Base-by-base conservation (phyloP, 2,329 filamentous ascomycete genomes). In the Aspergillus pseudotamarii region DNA sequence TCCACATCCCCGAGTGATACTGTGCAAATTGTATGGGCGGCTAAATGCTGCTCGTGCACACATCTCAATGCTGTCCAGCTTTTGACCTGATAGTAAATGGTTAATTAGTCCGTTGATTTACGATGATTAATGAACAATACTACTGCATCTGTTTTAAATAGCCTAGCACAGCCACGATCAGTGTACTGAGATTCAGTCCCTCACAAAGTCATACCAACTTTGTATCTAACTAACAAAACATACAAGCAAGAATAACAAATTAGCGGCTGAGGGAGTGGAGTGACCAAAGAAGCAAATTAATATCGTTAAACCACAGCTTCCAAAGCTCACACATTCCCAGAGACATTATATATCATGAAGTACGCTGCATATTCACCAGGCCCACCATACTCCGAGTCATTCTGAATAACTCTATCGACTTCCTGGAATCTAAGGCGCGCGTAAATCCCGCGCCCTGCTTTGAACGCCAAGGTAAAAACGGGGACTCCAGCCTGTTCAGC, bases 261-360 rank as follows among this genome's bases (percentile, higher is more conserved):
- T 1, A 36, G 2, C 9, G 0, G 6, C 16, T 41, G 19, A 41
- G 4, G n/a, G n/a, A n/a, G n/a, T n/a, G n/a, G 3, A 6, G 6
- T 4, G 16, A 9, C 10, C 1, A 1, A 41, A 19, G 6, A 3
- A 41, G 34, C 38, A 41, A n/a, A 6, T 1, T 41, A n/a, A 10
- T 4, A 41, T 10, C 19, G 16, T 9, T 9, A 10, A 4, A 28
- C 26, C 4, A 9, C 23, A 21, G 45, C 21, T 32, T 5, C 8
- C 50, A n/a, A n/a, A n/a, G 11, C 26, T 34, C 30, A 53, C 10
- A 21, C 28, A 9, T n/a, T 6, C 50, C n/a, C 6, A 34, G 11
- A 19, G 14, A 53, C n/a, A 53, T 32, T 26, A 9, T 57, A 57
- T 16, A 57, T 19, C 36, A 57, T 30, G 28, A 57, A 57, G 28